These are phyloP conservation scores for Camellia lanceoleosa DNA, from an alignment of 148 eudicot genomes.

Conservation along the genomic window DNA sequence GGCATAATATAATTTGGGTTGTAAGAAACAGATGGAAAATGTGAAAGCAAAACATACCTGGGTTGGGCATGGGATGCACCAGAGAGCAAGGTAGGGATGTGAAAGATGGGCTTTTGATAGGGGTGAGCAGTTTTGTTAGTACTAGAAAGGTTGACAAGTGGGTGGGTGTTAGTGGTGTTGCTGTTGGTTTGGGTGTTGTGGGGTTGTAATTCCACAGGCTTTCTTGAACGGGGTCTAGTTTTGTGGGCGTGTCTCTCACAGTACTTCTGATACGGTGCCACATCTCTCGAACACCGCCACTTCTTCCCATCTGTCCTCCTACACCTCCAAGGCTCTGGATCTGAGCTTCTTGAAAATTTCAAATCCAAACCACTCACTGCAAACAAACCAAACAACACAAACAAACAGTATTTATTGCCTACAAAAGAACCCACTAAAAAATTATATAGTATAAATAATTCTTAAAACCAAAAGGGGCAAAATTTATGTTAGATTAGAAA, in stretches of 20 bases:
- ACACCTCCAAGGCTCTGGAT: slow-evolving; percentile 88
- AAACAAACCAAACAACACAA: not conserved
- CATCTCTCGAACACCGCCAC: slow-evolving; percentile 85
- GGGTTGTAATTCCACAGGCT: slow-evolving; percentile 75
- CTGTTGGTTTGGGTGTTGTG: slow-evolving; percentile 13
- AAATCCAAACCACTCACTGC: slow-evolving; percentile 34
- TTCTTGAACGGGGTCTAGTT: slow-evolving; percentile 84
- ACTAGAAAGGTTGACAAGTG: slow-evolving; percentile 3
- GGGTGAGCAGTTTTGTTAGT: not conserved
- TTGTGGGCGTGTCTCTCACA: slow-evolving; percentile 83
- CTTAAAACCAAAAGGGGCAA: not conserved
- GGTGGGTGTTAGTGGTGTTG: slow-evolving; percentile 7
- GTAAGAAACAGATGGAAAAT: not conserved
- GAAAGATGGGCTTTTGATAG: slow-evolving; percentile 17
- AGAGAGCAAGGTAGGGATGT: slow-evolving; percentile 24
- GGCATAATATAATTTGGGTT: not conserved
- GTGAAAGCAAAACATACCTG: slow-evolving; percentile 22
- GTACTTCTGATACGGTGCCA: slow-evolving; percentile 78
- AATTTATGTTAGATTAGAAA: not conserved
- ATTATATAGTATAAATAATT: not conserved
- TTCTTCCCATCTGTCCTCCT: slow-evolving; percentile 83
- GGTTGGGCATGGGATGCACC: slow-evolving; percentile 36
- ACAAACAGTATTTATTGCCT: no score
- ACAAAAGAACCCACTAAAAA: not conserved
- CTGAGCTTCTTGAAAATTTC: slow-evolving; percentile 44